Conservation (phyloP, 1,284 basidiomycete species). For the Phlebopus sp. region DNA sequence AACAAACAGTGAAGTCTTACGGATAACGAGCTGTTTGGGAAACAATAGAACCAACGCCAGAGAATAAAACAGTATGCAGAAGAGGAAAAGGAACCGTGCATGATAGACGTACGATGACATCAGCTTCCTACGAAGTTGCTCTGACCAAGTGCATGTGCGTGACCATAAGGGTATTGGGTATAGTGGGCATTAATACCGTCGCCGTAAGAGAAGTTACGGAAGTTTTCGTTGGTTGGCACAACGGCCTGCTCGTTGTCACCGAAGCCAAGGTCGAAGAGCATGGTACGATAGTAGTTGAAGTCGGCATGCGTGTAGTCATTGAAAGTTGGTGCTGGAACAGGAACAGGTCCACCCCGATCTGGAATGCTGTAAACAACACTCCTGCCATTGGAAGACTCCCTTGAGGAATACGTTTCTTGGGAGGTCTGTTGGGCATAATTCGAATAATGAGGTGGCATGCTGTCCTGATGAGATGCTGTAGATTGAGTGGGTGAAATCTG, state of each 20-base stretch:
- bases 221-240: constrained; percentile 17
- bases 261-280: constrained; percentile 68
- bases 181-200: constrained; percentile 28
- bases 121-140: constrained; percentile 24
- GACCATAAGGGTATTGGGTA: constrained; percentile 32
- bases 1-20: constrained; percentile 15
- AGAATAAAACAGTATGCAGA: not conserved
- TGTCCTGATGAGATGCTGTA: constrained; percentile 24
- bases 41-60: not conserved
- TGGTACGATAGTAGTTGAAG: constrained; percentile 64
- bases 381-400: constrained; percentile 9
- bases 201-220: constrained; percentile 25
- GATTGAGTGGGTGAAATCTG: constrained; percentile 22
- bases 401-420: constrained; percentile 19
- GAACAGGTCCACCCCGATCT: constrained; percentile 14
- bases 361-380: constrained; percentile 17
- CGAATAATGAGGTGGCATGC: constrained; percentile 12
- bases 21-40: no score
- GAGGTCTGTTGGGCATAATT: constrained; percentile 19
- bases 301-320: constrained; percentile 44
- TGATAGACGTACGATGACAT: not conserved
- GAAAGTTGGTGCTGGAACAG: constrained; percentile 17
- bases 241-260: constrained; percentile 41
- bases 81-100: not conserved
- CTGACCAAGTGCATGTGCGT: constrained; percentile 24